Evolutionary conservation across 225 moss, liverwort and hornwort species (phyloP).

Genomic region (Bryum argenteum): DNA sequence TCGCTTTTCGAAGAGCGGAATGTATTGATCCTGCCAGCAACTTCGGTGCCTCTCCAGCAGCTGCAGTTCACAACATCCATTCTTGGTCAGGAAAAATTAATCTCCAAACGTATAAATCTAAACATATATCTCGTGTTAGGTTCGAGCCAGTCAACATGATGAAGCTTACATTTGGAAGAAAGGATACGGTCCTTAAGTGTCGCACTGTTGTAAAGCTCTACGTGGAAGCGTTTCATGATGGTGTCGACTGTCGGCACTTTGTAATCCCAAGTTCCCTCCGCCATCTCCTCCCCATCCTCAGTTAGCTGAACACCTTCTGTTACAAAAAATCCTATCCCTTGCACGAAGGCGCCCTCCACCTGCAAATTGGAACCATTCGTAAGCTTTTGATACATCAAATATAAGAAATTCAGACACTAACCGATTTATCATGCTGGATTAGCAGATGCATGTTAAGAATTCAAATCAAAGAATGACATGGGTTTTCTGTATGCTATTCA

Average conservation of each 20-base stretch:
- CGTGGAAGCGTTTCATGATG: slow-evolving; percentile 53
- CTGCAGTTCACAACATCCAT: slow-evolving; percentile 36
- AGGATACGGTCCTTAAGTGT: slow-evolving; percentile 53
- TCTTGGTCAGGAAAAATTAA: neutral
- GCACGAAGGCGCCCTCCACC: slow-evolving; percentile 83
- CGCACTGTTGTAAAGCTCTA: slow-evolving; percentile 59
- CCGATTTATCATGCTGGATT: too few relatives aligned
- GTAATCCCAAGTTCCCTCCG: slow-evolving; percentile 55
- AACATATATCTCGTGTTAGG: too few relatives aligned
- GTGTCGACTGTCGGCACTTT: slow-evolving; percentile 64
- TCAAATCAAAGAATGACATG: too few relatives aligned
- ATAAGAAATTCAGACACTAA: too few relatives aligned
- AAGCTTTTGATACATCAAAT: too few relatives aligned
- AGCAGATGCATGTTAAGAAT: too few relatives aligned
- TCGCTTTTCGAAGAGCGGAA: slow-evolving; percentile 62
- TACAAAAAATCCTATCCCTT: slow-evolving; percentile 75
- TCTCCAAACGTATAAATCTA: too few relatives aligned
- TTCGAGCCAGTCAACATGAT: neutral
- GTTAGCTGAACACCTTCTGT: slow-evolving; percentile 61
- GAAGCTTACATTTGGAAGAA: slow-evolving; percentile 63
- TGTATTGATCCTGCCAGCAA: slow-evolving; percentile 65
- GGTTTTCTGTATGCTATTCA: too few relatives aligned
- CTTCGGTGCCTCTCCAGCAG: slow-evolving; percentile 72
- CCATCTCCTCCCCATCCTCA: slow-evolving; percentile 54
- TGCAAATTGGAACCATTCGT: slow-evolving; percentile 34